Evolutionary conservation across 73 alveolate species (phyloP), one percentile per base, ranked within the genome.

Genomic region (Stentor coeruleus): DNA sequence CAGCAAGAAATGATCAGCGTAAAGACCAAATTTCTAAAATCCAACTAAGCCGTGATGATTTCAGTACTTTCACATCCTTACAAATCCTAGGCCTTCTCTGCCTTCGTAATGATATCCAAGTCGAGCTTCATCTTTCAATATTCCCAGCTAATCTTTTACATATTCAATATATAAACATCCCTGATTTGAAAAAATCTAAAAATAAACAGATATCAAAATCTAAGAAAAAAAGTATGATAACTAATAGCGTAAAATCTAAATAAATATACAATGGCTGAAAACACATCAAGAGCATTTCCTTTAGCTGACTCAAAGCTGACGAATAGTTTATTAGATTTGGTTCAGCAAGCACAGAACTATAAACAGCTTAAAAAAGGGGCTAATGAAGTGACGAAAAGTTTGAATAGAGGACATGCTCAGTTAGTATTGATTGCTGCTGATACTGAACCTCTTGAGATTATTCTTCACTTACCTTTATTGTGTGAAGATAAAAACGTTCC

Each of bases 401-500:
- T 98, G 82, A 97, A 97, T 87, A 87, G 99, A 84, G 99, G 99
- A 55, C 92, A 95, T 28, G 99, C 99, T 38, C 99, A 98, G 81
- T 85, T 98, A 85, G 92, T 98, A 84, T 89, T 98, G 35, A 87
- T 97, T 83, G 99, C 99, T 57, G 99, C 99, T 14, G 99, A 98
- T 87, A 98, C 99, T 35, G 98, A 98, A 87, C 99, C 99, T n/a
- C 96, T 98, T 58, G 99, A 98, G 88, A 98, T 98, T 88, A 97
- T 98, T 30, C 92, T 98, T 39, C 99, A 98, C 89, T 88, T 98
- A 84, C 99, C 99, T 55, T 88, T 98, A 59, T 88, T 95, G 74
- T 96, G 99, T 82, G 99, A 97, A 84, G 99, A 95, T 82, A 95
- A 98, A 95, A 96, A 96, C 91, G 99, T 97, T 37, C 99, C 99